Conservation (phyloP, 495 filamentous ascomycete genomes). For the Choiromyces venosus region DNA sequence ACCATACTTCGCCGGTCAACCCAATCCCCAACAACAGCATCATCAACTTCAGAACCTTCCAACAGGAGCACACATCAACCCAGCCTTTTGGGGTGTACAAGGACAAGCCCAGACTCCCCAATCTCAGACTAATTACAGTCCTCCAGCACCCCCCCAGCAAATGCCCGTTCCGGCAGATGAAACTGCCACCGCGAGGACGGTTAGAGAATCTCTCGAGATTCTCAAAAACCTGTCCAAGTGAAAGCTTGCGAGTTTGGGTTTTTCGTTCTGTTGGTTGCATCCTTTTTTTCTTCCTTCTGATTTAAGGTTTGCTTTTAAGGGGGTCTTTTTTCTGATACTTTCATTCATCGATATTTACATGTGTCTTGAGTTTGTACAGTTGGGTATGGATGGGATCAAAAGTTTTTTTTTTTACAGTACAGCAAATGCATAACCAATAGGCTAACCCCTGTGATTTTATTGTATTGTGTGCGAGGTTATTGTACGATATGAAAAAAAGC, state of each 20-base stretch:
- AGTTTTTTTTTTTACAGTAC: neutral
- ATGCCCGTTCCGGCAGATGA: neutral
- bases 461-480: neutral
- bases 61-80: constrained; percentile 58
- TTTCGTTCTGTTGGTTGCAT: neutral
- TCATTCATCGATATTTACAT: neutral
- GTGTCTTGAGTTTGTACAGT: neutral
- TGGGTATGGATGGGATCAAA: neutral
- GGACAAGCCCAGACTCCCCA: constrained; percentile 35
- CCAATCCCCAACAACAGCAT: constrained; percentile 23
- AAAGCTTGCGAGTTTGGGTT: neutral
- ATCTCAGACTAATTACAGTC: neutral
- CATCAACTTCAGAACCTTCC: constrained; percentile 30
- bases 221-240: constrained; percentile 1
- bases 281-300: neutral
- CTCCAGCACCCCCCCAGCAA: neutral
- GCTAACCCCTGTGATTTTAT: neutral
- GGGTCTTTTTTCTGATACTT: neutral
- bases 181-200: neutral
- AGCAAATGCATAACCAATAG: neutral
- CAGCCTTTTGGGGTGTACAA: constrained; percentile 55
- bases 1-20: constrained; percentile 24
- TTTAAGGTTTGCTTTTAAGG: neutral
- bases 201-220: neutral
- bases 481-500: too few species aligned